phyloP scores from a whole-genome alignment of 805 yeast species.

The Candida sithepensis region DNA sequence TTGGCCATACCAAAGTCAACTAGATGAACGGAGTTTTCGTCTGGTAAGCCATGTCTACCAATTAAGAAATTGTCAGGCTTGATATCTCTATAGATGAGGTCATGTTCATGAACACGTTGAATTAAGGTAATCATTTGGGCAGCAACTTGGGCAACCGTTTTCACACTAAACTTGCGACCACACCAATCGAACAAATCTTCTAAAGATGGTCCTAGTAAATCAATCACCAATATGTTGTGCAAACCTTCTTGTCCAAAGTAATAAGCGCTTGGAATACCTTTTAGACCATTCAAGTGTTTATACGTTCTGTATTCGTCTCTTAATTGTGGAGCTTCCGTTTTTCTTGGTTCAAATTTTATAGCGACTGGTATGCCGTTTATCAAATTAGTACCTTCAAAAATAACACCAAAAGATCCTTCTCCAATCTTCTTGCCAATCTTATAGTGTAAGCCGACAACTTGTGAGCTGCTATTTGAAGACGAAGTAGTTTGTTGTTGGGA shows the following conservation, averaged over 20 bases:
- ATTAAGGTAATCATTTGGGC: conserved; percentile 90
- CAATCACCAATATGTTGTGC: conserved; percentile 92
- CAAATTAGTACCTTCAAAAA: conserved; percentile 92
- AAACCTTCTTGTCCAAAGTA: conserved; percentile 98
- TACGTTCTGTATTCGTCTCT: conserved; percentile 97
- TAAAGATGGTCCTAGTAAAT: conserved; percentile 89
- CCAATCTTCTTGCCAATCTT: conserved; percentile 97
- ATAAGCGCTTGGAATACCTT: conserved; percentile 94
- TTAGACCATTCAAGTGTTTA: conserved; percentile 74
- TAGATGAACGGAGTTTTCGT: conserved; percentile 80
- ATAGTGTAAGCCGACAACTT: conserved; percentile 91
- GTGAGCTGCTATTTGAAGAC: conserved; percentile 34
- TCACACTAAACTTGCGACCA: conserved; percentile 80
- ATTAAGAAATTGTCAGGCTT: conserved; percentile 96
- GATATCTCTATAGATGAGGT: conserved; percentile 91
- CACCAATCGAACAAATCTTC: conserved; percentile 99
- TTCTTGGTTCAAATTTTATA: conserved; percentile 94
- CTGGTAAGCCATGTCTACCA: conserved; percentile 81
- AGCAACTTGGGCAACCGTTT: conserved; percentile 91
- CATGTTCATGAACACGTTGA: conserved; percentile 82
- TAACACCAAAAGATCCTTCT: conserved; percentile 97
- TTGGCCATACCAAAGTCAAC: conserved; percentile 99
- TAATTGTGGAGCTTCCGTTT: conserved; percentile 95
- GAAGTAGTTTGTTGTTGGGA: conserved; percentile 7
- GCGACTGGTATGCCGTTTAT: conserved; percentile 93